Conservation (phyloP, 805 yeast genomes). For the Spathaspora sp. region DNA sequence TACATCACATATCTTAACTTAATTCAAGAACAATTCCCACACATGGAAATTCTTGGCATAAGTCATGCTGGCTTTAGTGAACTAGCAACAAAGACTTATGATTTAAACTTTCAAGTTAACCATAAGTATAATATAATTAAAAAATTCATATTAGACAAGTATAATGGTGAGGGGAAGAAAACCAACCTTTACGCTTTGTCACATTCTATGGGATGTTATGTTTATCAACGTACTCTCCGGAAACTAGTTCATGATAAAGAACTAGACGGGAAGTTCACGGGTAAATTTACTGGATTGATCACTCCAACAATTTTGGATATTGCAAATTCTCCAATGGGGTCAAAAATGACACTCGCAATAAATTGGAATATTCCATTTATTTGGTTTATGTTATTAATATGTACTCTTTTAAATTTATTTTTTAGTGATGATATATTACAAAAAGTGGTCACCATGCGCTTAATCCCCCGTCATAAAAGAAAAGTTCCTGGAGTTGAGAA, state of each 20-base stretch:
- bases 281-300: slow-evolving; percentile 53
- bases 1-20: slow-evolving; percentile 51
- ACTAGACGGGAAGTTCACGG: slow-evolving; percentile 14
- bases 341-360: slow-evolving; percentile 20
- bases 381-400: slow-evolving; percentile 14
- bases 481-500: slow-evolving; percentile 17
- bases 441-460: not conserved
- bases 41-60: slow-evolving; percentile 52
- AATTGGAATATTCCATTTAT: slow-evolving; percentile 24
- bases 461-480: not conserved
- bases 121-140: slow-evolving; percentile 55
- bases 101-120: slow-evolving; percentile 51
- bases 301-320: slow-evolving; percentile 72
- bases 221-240: slow-evolving; percentile 50
- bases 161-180: slow-evolving; percentile 5
- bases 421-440: not conserved
- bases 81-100: slow-evolving; percentile 23
- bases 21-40: slow-evolving; percentile 39
- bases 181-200: slow-evolving; percentile 50
- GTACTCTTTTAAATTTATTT: not conserved
- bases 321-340: slow-evolving; percentile 39
- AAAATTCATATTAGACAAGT: slow-evolving; percentile 18
- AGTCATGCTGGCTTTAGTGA: slow-evolving; percentile 59
- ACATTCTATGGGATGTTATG: slow-evolving; percentile 71
- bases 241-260: slow-evolving; percentile 19